A percentile compares a stretch with the other conserved stretches of the same genome.
Evolutionary conservation across 306 rosid genomes (phyloP).

Genomic region (Benincasa hispida): DNA sequence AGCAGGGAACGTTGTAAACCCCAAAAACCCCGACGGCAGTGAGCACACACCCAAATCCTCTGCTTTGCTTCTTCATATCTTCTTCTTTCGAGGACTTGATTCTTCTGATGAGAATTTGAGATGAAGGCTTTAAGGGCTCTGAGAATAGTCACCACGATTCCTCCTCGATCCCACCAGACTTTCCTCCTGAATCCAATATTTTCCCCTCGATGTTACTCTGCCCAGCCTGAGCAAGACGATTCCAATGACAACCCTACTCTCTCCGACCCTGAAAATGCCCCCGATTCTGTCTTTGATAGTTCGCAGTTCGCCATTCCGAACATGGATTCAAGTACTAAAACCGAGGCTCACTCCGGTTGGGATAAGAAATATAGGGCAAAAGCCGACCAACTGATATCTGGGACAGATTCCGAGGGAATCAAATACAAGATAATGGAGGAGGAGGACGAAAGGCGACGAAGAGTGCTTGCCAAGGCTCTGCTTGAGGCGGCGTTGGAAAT

Average conservation of each 20-base stretch:
- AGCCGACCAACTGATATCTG: slow-evolving; percentile 35
- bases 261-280: slow-evolving; percentile 20
- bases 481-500: slow-evolving; percentile 52
- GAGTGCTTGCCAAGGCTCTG: slow-evolving; percentile 59
- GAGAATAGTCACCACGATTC: slow-evolving; percentile 18
- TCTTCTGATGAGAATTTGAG: neutral
- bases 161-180: slow-evolving; percentile 8
- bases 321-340: slow-evolving; percentile 14
- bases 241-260: slow-evolving; percentile 10
- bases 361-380: slow-evolving; percentile 38
- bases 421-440: slow-evolving; percentile 29
- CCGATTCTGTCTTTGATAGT: slow-evolving; percentile 58
- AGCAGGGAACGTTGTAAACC: neutral
- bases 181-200: neutral
- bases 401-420: slow-evolving; percentile 22
- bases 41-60: neutral
- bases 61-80: neutral
- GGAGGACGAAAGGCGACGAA: slow-evolving; percentile 44
- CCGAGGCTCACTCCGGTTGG: slow-evolving; percentile 28
- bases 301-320: slow-evolving; percentile 34
- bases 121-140: slow-evolving; percentile 58
- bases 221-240: slow-evolving; percentile 46
- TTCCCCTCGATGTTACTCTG: slow-evolving; percentile 31
- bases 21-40: neutral
- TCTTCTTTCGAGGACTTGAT: neutral